Percentiles rank a stretch among this genome's conserved stretches.
Conservation (phyloP, 2,329 filamentous ascomycete genomes). For the Venturia nashicola region DNA sequence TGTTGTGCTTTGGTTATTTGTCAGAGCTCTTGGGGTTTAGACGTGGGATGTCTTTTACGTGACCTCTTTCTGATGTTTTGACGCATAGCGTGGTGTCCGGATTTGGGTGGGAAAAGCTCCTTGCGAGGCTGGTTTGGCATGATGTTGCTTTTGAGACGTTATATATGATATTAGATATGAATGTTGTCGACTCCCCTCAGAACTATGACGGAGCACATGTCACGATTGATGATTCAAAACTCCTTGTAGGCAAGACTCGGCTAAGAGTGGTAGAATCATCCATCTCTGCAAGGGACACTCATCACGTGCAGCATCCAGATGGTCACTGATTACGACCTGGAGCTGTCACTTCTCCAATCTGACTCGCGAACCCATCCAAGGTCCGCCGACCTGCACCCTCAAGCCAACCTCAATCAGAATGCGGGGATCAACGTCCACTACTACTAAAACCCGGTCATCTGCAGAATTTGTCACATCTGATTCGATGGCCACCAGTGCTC, state of each 20-base stretch:
- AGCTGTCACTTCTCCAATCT: background rate
- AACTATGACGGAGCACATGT: too few relatives aligned
- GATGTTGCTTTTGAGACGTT: background rate
- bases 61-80: background rate
- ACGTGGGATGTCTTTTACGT: background rate
- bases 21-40: slow-evolving; percentile 58
- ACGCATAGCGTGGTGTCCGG: background rate
- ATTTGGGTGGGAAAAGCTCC: background rate
- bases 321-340: background rate
- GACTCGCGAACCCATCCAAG: background rate
- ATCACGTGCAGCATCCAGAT: background rate
- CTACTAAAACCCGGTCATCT: background rate
- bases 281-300: background rate
- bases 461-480: background rate
- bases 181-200: background rate
- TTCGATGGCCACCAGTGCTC: background rate
- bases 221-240: too few relatives aligned
- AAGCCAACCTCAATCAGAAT: background rate
- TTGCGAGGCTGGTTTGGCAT: background rate
- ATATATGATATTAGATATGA: background rate
- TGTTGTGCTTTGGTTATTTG: slow-evolving; percentile 81
- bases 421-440: background rate
- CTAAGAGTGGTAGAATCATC: background rate
- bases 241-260: too few relatives aligned
- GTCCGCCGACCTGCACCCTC: too few relatives aligned